Evolutionary conservation across 768 basidiomycete genomes (phyloP).

Genomic region (Paxillus rubicundulus): DNA sequence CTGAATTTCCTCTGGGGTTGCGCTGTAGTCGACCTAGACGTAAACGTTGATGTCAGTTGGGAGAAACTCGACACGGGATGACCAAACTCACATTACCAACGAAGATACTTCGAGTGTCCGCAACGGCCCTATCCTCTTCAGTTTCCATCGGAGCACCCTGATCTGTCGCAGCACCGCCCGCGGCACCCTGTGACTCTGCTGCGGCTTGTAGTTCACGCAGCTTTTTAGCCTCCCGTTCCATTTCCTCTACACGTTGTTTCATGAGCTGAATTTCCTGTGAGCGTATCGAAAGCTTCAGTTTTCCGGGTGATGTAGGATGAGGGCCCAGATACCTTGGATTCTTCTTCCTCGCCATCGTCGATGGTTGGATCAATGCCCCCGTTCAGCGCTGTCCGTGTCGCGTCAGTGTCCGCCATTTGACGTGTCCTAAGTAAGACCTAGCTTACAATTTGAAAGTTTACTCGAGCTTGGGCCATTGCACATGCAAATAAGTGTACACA

Average conservation of each 20-base stretch:
- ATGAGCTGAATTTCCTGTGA: conserved; percentile 83
- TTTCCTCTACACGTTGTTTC: conserved; percentile 91
- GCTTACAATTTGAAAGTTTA: conserved; percentile 24
- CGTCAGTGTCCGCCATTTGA: conserved; percentile 52
- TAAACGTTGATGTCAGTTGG: conserved; percentile 9
- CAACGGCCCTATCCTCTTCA: conserved; percentile 79
- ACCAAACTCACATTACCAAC: conserved; percentile 85
- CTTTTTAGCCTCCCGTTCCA: conserved; percentile 89
- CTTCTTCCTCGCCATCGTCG: conserved; percentile 63
- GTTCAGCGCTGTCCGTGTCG: conserved; percentile 39
- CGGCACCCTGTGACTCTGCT: conserved; percentile 54
- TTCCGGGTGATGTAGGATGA: background rate
- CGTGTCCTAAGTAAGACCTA: conserved; percentile 16
- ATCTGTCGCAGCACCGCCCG: conserved; percentile 45
- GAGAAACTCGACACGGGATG: conserved; percentile 2
- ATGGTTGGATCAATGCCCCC: conserved; percentile 30
- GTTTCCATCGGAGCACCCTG: conserved; percentile 59
- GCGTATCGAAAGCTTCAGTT: conserved; percentile 14
- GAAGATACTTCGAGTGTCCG: conserved; percentile 87
- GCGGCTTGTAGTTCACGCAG: conserved; percentile 83
- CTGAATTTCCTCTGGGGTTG: conserved; percentile 98
- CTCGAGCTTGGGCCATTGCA: conserved; percentile 17
- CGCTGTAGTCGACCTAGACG: conserved; percentile 88
- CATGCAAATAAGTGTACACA: conserved; percentile 30
- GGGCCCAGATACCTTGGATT: conserved; percentile 48